Conservation (phyloP, 148 eudicot species). For the Arbutus unedo region DNA sequence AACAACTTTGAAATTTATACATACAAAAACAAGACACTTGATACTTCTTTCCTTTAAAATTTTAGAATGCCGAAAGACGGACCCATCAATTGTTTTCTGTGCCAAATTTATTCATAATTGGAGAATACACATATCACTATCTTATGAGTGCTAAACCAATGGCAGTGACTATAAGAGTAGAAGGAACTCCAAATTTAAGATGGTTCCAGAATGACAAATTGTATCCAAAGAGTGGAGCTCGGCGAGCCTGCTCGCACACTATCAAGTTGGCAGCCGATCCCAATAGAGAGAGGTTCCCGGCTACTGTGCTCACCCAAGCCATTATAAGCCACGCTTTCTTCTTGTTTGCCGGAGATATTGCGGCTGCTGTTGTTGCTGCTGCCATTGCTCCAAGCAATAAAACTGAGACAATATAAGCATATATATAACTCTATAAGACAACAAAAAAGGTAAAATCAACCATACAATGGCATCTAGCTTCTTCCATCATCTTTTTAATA, state of each 20-base stretch:
- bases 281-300: slow-evolving; percentile 77
- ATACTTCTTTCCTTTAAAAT: not conserved
- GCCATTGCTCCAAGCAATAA: slow-evolving; percentile 71
- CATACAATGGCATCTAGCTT: too few species aligned
- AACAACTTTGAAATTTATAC: too few species aligned
- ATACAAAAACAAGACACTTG: not conserved
- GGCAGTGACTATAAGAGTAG: slow-evolving; percentile 79
- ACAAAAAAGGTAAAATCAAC: too few species aligned
- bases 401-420: slow-evolving; percentile 37
- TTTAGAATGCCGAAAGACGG: not conserved
- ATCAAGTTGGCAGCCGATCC: slow-evolving; percentile 97
- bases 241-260: slow-evolving; percentile 93
- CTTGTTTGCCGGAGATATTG: slow-evolving; percentile 60
- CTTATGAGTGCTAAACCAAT: slow-evolving; percentile 65
- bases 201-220: slow-evolving; percentile 78
- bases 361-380: slow-evolving; percentile 81
- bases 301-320: slow-evolving; percentile 96
- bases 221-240: slow-evolving; percentile 54
- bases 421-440: not conserved
- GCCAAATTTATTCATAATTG: not conserved
- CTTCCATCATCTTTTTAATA: not conserved
- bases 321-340: slow-evolving; percentile 85
- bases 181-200: slow-evolving; percentile 86
- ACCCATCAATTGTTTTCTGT: not conserved
- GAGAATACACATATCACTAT: slow-evolving; percentile 8